Conservation (phyloP, 495 filamentous ascomycete species). For the Amphirosellinia nigrospora region DNA sequence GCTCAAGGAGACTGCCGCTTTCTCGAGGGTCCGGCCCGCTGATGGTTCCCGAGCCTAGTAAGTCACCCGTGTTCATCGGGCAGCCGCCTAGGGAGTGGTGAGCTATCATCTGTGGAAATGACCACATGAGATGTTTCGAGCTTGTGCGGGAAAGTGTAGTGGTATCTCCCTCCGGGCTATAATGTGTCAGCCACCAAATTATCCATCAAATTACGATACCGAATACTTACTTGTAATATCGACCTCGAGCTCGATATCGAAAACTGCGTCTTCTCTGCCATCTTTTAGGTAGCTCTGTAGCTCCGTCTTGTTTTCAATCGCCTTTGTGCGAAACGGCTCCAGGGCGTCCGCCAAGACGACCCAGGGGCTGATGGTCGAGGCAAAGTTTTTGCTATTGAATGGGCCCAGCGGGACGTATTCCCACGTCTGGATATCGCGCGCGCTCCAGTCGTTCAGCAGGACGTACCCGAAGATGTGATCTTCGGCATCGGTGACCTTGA, state of each 20-base stretch:
- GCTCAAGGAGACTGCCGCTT: slow-evolving; percentile 81
- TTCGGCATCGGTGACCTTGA: slow-evolving; percentile 67
- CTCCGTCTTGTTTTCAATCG: slow-evolving; percentile 66
- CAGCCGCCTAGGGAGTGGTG: slow-evolving; percentile 91
- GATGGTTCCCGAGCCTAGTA: slow-evolving; percentile 90
- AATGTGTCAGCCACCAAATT: slow-evolving; percentile 21
- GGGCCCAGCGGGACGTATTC: slow-evolving; percentile 87
- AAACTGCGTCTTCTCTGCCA: slow-evolving; percentile 64
- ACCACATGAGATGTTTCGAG: slow-evolving; percentile 79
- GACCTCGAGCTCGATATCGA: slow-evolving; percentile 77
- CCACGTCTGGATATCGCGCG: slow-evolving; percentile 89
- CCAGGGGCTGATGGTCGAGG: slow-evolving; percentile 88
- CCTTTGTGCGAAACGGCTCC: slow-evolving; percentile 64
- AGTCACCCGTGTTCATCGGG: slow-evolving; percentile 78
- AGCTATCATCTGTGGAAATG: slow-evolving; percentile 92
- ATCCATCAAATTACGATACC: not conserved
- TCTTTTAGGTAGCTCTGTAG: slow-evolving; percentile 76
- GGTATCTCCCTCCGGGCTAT: slow-evolving; percentile 65
- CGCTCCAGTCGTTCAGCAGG: slow-evolving; percentile 94
- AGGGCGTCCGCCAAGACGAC: slow-evolving; percentile 85
- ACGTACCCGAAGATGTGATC: slow-evolving; percentile 86
- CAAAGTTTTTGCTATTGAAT: slow-evolving; percentile 93
- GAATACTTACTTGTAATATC: slow-evolving; percentile 68
- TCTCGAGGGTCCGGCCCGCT: slow-evolving; percentile 68
- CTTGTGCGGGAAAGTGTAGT: slow-evolving; percentile 70